phyloP scores from a whole-genome alignment of 139 green algal species.

The Chlorella ohadii region DNA sequence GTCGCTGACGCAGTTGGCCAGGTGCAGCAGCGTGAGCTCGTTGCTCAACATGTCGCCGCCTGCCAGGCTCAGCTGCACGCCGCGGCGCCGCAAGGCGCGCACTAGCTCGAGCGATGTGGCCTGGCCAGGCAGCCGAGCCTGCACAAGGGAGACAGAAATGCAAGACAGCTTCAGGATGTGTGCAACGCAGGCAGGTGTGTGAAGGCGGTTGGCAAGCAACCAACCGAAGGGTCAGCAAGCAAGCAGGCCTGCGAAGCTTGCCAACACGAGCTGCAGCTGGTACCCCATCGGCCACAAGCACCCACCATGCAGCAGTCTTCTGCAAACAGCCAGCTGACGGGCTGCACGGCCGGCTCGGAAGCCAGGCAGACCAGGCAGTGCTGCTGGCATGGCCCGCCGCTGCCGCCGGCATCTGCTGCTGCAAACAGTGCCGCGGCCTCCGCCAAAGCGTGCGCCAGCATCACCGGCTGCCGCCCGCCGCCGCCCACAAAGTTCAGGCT shows the following conservation, averaged over 20 bases:
- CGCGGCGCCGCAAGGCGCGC: background rate
- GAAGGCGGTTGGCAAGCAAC: background rate
- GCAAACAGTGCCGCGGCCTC: conserved; percentile 24
- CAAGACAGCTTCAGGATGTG: background rate
- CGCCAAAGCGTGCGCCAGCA: conserved; percentile 11
- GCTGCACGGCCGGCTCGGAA: background rate
- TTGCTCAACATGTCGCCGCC: background rate
- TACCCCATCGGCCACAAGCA: too few species aligned
- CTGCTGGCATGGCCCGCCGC: background rate
- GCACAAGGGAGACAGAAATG: background rate
- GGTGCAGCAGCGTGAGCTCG: background rate
- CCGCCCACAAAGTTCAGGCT: background rate
- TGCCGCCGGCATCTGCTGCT: background rate
- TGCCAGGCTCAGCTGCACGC: conserved; percentile 10
- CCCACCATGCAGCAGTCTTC: conserved; percentile 25
- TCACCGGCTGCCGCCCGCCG: conserved; percentile 6
- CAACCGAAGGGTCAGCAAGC: background rate
- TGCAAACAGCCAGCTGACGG: conserved; percentile 5
- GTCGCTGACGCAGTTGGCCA: background rate
- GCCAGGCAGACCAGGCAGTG: conserved; percentile 22
- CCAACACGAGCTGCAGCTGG: background rate
- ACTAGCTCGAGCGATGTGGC: conserved; percentile 6
- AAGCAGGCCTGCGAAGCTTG: too few species aligned
- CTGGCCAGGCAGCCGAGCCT: conserved; percentile 2
- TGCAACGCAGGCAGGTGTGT: background rate